Percentiles rank a stretch among this genome's conserved stretches.
phyloP scores from a whole-genome alignment of 2,329 filamentous ascomycete genomes.

The Phialophora expanda region DNA sequence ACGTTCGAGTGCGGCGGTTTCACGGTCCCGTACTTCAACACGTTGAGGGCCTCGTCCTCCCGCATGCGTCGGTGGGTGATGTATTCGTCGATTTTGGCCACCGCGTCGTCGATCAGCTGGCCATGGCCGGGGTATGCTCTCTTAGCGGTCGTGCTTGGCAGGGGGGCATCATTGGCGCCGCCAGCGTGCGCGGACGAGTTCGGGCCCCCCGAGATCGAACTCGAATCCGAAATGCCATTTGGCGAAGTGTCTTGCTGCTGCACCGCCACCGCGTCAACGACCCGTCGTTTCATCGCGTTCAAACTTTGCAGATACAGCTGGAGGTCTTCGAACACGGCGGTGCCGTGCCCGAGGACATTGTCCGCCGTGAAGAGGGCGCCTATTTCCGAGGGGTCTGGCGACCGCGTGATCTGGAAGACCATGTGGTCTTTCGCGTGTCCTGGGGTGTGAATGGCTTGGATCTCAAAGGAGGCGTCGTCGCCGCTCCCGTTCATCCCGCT shows the following conservation, averaged over 20 bases:
- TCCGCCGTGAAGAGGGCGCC: slow-evolving; percentile 87
- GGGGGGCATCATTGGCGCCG: neutral
- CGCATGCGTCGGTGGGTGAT: slow-evolving; percentile 78
- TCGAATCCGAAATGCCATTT: neutral
- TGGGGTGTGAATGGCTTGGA: slow-evolving; percentile 70
- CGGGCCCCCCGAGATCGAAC: neutral
- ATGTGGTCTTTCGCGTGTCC: slow-evolving; percentile 86
- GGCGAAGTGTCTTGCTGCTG: neutral
- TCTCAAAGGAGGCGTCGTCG: slow-evolving; percentile 47
- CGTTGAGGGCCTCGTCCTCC: slow-evolving; percentile 75
- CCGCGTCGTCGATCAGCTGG: slow-evolving; percentile 73
- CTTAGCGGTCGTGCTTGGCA: slow-evolving; percentile 48
- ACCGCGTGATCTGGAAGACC: slow-evolving; percentile 68
- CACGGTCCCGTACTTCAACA: slow-evolving; percentile 57
- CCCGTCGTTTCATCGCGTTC: slow-evolving; percentile 62
- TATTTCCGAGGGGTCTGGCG: slow-evolving; percentile 59
- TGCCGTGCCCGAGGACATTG: slow-evolving; percentile 86
- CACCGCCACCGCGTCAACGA: slow-evolving; percentile 9
- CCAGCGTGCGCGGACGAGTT: neutral
- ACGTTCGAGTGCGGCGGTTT: slow-evolving; percentile 24
- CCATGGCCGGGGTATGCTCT: slow-evolving; percentile 89
- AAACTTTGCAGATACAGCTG: slow-evolving; percentile 71
- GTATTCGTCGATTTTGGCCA: slow-evolving; percentile 76
- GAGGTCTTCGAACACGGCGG: slow-evolving; percentile 82
- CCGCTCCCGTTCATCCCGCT: slow-evolving; percentile 50